Evolutionary conservation across 2,329 filamentous ascomycete genomes (phyloP).

Genomic region (Ophiostoma novo-ulmi): DNA sequence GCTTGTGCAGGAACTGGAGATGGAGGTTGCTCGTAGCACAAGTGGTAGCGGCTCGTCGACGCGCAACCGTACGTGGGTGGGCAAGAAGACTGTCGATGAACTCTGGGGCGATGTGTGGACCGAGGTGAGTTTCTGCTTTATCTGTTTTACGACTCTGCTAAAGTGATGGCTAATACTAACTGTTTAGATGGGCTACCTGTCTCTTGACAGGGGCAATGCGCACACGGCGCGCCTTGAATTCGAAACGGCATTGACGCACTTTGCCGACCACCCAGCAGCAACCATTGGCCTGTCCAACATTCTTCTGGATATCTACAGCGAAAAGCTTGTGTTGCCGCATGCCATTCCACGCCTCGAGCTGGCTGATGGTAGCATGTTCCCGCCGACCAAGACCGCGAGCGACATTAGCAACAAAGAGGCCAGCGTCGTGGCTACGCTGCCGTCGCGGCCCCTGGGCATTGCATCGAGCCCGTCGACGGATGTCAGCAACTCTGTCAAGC

Average conservation of each 20-base stretch:
- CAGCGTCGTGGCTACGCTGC: conserved; percentile 32
- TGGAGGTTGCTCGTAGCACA: conserved; percentile 57
- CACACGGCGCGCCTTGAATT: conserved; percentile 71
- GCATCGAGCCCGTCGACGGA: conserved; percentile 28
- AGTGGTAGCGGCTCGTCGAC: conserved; percentile 51
- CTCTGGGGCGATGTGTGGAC: conserved; percentile 78
- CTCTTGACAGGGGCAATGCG: conserved; percentile 55
- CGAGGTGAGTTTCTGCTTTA: conserved; percentile 55
- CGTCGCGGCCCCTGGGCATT: conserved; percentile 46
- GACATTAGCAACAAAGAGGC: conserved; percentile 22
- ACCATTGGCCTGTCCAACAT: conserved; percentile 80
- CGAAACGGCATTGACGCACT: conserved; percentile 75
- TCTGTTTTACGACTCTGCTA: neutral
- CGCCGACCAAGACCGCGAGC: conserved; percentile 17
- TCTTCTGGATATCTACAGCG: conserved; percentile 76
- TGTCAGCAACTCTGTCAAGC: neutral
- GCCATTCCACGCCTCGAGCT: conserved; percentile 45
- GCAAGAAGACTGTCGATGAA: conserved; percentile 74
- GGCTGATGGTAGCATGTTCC: conserved; percentile 33
- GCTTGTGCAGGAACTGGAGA: conserved; percentile 66
- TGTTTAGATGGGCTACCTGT: conserved; percentile 57
- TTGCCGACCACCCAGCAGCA: conserved; percentile 71
- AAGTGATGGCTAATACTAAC: conserved; percentile 34
- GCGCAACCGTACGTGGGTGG: conserved; percentile 67
- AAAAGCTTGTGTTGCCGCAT: conserved; percentile 57